These are phyloP conservation scores for Oxyria digyna DNA, from an alignment of 148 eudicot genomes.

Conservation along the genomic window DNA sequence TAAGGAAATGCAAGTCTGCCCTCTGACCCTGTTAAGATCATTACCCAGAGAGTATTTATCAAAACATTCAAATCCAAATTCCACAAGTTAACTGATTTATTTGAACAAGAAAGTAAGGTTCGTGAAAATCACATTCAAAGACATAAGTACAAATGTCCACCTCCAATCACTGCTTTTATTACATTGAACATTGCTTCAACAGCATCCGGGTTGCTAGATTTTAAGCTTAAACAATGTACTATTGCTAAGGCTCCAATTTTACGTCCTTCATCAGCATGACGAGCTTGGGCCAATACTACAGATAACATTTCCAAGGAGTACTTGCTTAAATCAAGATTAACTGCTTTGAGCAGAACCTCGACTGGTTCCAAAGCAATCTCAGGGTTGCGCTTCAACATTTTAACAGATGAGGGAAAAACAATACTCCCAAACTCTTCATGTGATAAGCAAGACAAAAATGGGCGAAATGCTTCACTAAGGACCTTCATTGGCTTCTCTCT, in stretches of 20 bases:
- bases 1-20: constrained; percentile 96
- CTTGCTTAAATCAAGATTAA: constrained; percentile 79
- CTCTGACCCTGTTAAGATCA: constrained; percentile 72
- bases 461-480: constrained; percentile 74
- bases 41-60: not conserved
- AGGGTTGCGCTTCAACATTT: constrained; percentile 95
- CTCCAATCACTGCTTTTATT: constrained; percentile 76
- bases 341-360: constrained; percentile 58
- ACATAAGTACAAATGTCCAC: constrained; percentile 20
- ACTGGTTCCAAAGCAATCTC: constrained; percentile 80
- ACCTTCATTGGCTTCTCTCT: constrained; percentile 60
- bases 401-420: constrained; percentile 72
- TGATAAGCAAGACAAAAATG: constrained; percentile 47
- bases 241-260: constrained; percentile 60
- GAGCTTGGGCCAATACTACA: constrained; percentile 74
- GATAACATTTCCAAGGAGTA: constrained; percentile 62
- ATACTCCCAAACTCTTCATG: constrained; percentile 74
- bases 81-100: not conserved
- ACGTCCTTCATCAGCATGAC: constrained; percentile 87
- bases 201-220: constrained; percentile 92
- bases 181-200: constrained; percentile 54
- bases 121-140: not conserved
- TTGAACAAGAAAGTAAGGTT: not conserved
- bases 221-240: constrained; percentile 63
- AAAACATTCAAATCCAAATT: constrained; percentile 7